Evolutionary conservation across 192 early-diverging fungal genomes (phyloP).

Genomic region (Backusella australiensis): DNA sequence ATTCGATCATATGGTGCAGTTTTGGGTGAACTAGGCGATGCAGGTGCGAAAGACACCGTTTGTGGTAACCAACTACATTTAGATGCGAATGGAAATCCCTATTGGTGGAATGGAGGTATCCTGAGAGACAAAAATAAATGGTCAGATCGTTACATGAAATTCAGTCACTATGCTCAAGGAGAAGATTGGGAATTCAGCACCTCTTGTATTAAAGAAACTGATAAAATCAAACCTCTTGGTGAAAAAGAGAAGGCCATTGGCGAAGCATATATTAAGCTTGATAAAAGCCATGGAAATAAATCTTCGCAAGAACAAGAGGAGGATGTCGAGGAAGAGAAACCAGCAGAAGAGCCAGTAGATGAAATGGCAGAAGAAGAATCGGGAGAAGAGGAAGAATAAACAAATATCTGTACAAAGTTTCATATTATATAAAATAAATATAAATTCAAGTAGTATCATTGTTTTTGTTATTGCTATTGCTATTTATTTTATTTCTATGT

Average conservation of each 20-base stretch:
- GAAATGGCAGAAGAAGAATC: neutral
- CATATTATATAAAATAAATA: slow-evolving; percentile 3
- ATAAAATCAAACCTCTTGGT: slow-evolving; percentile 18
- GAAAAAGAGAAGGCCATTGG: slow-evolving; percentile 8
- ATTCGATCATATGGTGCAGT: slow-evolving; percentile 46
- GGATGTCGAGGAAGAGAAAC: neutral
- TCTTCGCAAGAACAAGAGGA: neutral
- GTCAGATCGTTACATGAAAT: slow-evolving; percentile 33
- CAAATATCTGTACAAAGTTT: slow-evolving; percentile 2
- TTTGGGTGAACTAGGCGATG: slow-evolving; percentile 47
- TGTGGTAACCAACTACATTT: slow-evolving; percentile 50
- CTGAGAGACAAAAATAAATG: slow-evolving; percentile 46
- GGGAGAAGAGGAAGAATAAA: slow-evolving; percentile 1
- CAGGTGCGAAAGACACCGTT: slow-evolving; percentile 24
- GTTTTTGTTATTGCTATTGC: neutral
- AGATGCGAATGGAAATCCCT: slow-evolving; percentile 35
- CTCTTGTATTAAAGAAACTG: slow-evolving; percentile 41
- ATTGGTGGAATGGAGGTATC: slow-evolving; percentile 55
- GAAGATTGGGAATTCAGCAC: slow-evolving; percentile 45
- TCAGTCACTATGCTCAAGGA: slow-evolving; percentile 38
- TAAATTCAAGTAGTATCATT: neutral
- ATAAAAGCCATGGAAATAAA: neutral
- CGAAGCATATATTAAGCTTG: slow-evolving; percentile 13
- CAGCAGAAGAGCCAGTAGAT: neutral
- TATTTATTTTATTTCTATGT: neutral